Percentiles rank a stretch among this genome's conserved stretches.
phyloP scores from a whole-genome alignment of 305 asterid species.

The Fraxinus angustifolia region DNA sequence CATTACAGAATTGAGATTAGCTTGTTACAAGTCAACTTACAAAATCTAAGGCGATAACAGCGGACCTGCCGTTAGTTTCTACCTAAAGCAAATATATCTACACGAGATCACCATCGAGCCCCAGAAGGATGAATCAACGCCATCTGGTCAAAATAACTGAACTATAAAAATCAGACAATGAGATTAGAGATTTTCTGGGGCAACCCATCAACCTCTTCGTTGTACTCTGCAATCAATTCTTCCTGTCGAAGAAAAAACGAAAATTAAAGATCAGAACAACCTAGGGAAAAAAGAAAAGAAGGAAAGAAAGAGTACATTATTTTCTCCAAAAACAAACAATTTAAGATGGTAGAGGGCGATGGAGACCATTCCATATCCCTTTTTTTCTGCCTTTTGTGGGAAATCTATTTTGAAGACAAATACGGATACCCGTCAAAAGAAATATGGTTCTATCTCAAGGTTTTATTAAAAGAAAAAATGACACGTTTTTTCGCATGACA shows the following conservation, averaged over 20 bases:
- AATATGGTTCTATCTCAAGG: not conserved
- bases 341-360: not conserved
- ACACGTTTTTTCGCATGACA: not conserved
- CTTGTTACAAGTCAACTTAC: not conserved
- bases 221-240: slow-evolving; percentile 10
- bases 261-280: not conserved
- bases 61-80: not conserved
- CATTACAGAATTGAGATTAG: not conserved
- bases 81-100: not conserved
- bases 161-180: not conserved
- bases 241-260: not conserved
- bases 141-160: not conserved
- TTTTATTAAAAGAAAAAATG: not conserved
- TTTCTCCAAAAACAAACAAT: not conserved
- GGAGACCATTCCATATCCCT: not conserved
- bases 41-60: not conserved
- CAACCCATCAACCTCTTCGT: slow-evolving; percentile 17
- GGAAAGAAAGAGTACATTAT: not conserved
- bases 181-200: slow-evolving; percentile 2
- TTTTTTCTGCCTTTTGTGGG: not conserved
- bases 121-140: not conserved
- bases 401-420: not conserved
- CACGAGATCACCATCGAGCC: not conserved
- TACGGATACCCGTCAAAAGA: not conserved
- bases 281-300: no score